These are phyloP conservation scores for Nicotiana paniculata DNA, from an alignment of 257 asterid species.

Conservation along the genomic window DNA sequence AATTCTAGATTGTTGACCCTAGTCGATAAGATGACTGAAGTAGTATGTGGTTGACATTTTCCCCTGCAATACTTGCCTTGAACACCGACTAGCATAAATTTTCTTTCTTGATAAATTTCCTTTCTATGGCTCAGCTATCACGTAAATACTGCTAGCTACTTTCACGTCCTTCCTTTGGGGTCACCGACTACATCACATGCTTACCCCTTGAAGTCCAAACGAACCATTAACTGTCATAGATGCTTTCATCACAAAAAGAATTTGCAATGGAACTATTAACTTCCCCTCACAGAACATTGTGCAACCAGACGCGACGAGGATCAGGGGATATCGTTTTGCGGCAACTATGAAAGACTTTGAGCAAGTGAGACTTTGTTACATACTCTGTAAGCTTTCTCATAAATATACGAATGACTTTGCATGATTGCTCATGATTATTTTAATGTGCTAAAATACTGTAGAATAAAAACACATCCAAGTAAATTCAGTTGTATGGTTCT, in stretches of 20 bases:
- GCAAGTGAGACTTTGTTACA: slow-evolving; percentile 33
- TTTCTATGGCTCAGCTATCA: not conserved
- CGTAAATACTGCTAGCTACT: not conserved
- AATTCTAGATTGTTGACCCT: not conserved
- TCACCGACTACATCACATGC: not conserved
- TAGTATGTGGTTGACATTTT: not conserved
- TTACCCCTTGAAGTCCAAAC: not conserved
- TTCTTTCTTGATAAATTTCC: not conserved
- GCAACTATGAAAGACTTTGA: slow-evolving; percentile 71
- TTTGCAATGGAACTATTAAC: too few species aligned
- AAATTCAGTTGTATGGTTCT: not conserved
- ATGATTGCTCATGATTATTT: too few species aligned
- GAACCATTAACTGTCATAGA: not conserved
- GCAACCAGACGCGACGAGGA: slow-evolving; percentile 61
- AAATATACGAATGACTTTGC: not conserved
- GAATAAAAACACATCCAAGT: not conserved
- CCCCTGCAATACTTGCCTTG: not conserved
- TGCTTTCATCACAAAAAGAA: not conserved
- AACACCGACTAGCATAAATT: not conserved
- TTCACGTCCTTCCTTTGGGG: not conserved
- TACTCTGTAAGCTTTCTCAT: not conserved
- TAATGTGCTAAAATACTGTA: too few species aligned
- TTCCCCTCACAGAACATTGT: too few species aligned
- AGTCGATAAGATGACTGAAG: not conserved
- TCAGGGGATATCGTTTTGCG: slow-evolving; percentile 89